Conservation (phyloP, 2,329 filamentous ascomycete species). For the Metarhizium album region DNA sequence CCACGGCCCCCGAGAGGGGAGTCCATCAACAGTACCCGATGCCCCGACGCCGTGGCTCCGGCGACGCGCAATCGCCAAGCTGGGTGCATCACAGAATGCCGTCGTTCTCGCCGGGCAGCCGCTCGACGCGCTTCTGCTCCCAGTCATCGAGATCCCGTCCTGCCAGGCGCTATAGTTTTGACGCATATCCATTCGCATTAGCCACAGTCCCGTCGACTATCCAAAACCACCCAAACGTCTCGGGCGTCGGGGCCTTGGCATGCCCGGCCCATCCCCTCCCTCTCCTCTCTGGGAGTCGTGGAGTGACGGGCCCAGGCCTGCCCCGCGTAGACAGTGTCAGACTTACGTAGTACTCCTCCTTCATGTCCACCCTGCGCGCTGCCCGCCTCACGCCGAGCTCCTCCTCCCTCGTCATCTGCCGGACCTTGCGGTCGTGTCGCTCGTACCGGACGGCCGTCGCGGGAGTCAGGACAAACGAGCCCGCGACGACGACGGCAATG, state of each 20-base stretch:
- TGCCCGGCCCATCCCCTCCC: no score
- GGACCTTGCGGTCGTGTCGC: conserved; percentile 79
- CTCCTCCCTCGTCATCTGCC: conserved; percentile 76
- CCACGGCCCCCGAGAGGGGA: not conserved
- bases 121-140: conserved; percentile 91
- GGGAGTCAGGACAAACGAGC: conserved; percentile 88
- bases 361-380: conserved; percentile 63
- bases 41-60: no score
- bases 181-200: not conserved
- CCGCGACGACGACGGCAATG: conserved; percentile 76
- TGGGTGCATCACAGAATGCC: conserved; percentile 50
- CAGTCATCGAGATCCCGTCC: conserved; percentile 90
- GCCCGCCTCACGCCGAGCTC: conserved; percentile 68
- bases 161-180: conserved; percentile 28
- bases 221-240: no score
- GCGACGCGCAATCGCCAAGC: not conserved
- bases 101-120: conserved; percentile 82
- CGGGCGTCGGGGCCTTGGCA: no score
- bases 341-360: conserved; percentile 79
- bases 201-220: no score
- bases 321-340: not conserved
- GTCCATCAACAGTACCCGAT: no score
- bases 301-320: no score
- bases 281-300: no score
- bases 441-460: conserved; percentile 92